Conservation (phyloP, 257 asterid species). For the Solanum virginianum region DNA sequence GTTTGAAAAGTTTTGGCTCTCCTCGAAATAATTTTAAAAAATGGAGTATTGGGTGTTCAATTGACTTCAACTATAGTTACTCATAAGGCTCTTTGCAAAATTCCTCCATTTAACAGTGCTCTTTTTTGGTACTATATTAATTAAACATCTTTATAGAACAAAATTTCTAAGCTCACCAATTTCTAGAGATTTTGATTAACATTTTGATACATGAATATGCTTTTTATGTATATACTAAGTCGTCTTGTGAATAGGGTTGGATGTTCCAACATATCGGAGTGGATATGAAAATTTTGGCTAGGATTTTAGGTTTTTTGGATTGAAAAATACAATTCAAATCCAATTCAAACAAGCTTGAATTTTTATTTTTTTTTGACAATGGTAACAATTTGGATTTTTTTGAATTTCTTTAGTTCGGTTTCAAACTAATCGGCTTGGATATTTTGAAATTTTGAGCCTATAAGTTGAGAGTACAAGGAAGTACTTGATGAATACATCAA, state of each 20-base stretch:
- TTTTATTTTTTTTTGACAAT: too few relatives aligned
- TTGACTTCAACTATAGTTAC: neutral
- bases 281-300: too few relatives aligned
- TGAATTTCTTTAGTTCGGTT: neutral
- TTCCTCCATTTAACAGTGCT: neutral
- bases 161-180: neutral
- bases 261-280: too few relatives aligned
- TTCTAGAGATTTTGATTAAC: neutral
- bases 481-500: constrained; percentile 20
- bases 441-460: neutral
- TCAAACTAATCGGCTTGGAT: neutral
- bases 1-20: neutral
- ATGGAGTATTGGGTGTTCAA: neutral
- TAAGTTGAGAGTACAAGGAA: constrained; percentile 10
- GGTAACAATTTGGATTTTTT: neutral
- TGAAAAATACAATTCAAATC: too few relatives aligned
- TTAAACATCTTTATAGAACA: neutral
- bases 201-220: too few relatives aligned
- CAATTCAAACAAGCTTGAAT: neutral
- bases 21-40: neutral
- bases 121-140: neutral
- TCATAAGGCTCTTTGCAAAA: neutral
- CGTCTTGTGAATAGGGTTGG: too few relatives aligned
- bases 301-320: too few relatives aligned
- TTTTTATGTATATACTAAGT: too few relatives aligned